Evolutionary conservation across 2,329 filamentous ascomycete genomes (phyloP).

Genomic region (Epichloe brachyelytri): DNA sequence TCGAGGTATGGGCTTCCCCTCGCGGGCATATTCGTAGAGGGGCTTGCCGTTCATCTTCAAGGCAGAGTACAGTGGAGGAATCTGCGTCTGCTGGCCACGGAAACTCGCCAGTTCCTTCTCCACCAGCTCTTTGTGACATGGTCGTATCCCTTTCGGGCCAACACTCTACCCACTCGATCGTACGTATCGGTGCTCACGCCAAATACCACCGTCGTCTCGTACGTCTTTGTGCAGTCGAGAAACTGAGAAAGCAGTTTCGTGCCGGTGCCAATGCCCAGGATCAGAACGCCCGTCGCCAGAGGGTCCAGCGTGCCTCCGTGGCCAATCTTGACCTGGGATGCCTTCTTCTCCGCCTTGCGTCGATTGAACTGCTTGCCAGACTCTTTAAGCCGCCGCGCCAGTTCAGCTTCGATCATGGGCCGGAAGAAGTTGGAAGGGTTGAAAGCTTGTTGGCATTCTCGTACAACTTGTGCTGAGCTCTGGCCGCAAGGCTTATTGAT

Average conservation of each 20-base stretch:
- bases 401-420: conserved; percentile 59
- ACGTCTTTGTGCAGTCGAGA: conserved; percentile 80
- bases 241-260: conserved; percentile 75
- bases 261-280: conserved; percentile 74
- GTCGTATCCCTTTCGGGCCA: conserved; percentile 60
- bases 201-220: conserved; percentile 81
- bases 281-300: conserved; percentile 82
- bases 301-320: conserved; percentile 95
- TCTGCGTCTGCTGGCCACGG: conserved; percentile 73
- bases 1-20: conserved; percentile 72
- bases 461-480: conserved; percentile 81
- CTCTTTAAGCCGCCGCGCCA: conserved; percentile 41
- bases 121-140: conserved; percentile 69
- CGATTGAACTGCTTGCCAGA: conserved; percentile 45
- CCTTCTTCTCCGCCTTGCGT: conserved; percentile 42
- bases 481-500: conserved; percentile 85
- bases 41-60: conserved; percentile 89
- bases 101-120: conserved; percentile 66
- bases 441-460: conserved; percentile 75
- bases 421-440: conserved; percentile 68
- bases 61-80: conserved; percentile 85
- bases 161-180: conserved; percentile 72
- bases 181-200: conserved; percentile 89
- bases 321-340: conserved; percentile 75
- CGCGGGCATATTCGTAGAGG: conserved; percentile 88